Evolutionary conservation across 2,329 filamentous ascomycete species (phyloP).

Genomic region (Pezicula radicicola): DNA sequence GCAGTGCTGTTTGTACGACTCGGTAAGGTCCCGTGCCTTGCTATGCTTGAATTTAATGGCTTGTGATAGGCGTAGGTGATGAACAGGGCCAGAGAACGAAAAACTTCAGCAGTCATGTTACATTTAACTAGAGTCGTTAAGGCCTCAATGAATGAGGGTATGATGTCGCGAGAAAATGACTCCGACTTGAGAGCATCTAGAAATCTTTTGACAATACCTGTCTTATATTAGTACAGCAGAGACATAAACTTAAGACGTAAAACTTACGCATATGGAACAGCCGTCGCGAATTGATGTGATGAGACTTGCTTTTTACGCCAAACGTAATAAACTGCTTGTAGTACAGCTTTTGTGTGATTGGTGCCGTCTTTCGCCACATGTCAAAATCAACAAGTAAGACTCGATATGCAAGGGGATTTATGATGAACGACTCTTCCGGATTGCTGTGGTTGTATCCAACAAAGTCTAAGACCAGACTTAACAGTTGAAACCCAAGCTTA

Average conservation of each 20-base stretch:
- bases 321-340: slow-evolving; percentile 91
- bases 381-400: slow-evolving; percentile 90
- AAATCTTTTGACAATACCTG: slow-evolving; percentile 85
- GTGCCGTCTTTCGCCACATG: slow-evolving; percentile 80
- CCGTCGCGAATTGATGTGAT: slow-evolving; percentile 86
- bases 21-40: slow-evolving; percentile 43
- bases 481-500: slow-evolving; percentile 56
- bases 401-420: slow-evolving; percentile 92
- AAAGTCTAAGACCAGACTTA: slow-evolving; percentile 78
- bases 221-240: slow-evolving; percentile 10
- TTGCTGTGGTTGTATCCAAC: slow-evolving; percentile 82
- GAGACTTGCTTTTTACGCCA: slow-evolving; percentile 84
- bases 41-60: slow-evolving; percentile 45
- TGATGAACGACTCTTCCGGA: slow-evolving; percentile 85
- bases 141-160: slow-evolving; percentile 74
- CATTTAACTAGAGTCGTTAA: slow-evolving; percentile 78
- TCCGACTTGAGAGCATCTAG: slow-evolving; percentile 90
- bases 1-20: slow-evolving; percentile 30
- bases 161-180: slow-evolving; percentile 65
- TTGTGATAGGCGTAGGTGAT: slow-evolving; percentile 87
- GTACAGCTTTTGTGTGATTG: slow-evolving; percentile 80
- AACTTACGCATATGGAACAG: slow-evolving; percentile 83
- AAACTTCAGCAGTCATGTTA: slow-evolving; percentile 78
- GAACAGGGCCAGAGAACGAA: slow-evolving; percentile 84
- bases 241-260: slow-evolving; percentile 9